Evolutionary conservation across 2,329 filamentous ascomycete genomes (phyloP).

Genomic region (Hypoxylon sp.): DNA sequence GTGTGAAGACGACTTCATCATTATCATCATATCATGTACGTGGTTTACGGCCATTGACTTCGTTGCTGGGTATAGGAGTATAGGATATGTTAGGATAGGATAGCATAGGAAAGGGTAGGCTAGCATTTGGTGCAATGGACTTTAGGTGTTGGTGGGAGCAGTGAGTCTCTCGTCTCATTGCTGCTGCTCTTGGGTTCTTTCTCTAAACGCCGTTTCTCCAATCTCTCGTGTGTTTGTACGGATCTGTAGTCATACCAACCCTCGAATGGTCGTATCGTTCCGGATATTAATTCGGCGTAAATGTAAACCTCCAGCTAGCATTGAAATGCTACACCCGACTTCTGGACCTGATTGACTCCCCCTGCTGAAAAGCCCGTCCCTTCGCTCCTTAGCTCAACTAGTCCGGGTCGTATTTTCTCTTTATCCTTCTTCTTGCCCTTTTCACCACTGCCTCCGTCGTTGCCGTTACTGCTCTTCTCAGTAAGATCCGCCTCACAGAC

Average conservation of each 20-base stretch:
- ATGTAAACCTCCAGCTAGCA: conserved; percentile 65
- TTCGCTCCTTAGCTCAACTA: conserved; percentile 86
- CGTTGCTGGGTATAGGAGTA: conserved; percentile 2
- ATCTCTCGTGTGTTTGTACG: not conserved
- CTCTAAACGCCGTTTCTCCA: not conserved
- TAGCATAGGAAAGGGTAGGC: conserved; percentile 8
- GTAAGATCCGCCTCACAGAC: conserved; percentile 89
- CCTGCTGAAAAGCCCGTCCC: conserved; percentile 93
- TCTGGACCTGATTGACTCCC: conserved; percentile 86
- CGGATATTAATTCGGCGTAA: not conserved
- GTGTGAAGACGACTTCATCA: conserved; percentile 25
- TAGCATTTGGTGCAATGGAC: conserved; percentile 17
- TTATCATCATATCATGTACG: conserved; percentile 32
- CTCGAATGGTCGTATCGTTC: not conserved
- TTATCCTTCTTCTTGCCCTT: conserved; percentile 59
- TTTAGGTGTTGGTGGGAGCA: not conserved
- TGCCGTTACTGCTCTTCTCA: conserved; percentile 57
- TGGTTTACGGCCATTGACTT: conserved; percentile 27
- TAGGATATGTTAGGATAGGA: conserved; percentile 10
- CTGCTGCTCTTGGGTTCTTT: conserved; percentile 11
- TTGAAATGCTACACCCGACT: conserved; percentile 84
- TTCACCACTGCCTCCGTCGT: conserved; percentile 45
- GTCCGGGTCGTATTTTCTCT: conserved; percentile 75
- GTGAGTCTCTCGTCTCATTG: conserved; percentile 10
- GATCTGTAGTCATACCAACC: not conserved